Conservation (phyloP, 2,329 filamentous ascomycete genomes). For the Colletotrichum chrysophilum region DNA sequence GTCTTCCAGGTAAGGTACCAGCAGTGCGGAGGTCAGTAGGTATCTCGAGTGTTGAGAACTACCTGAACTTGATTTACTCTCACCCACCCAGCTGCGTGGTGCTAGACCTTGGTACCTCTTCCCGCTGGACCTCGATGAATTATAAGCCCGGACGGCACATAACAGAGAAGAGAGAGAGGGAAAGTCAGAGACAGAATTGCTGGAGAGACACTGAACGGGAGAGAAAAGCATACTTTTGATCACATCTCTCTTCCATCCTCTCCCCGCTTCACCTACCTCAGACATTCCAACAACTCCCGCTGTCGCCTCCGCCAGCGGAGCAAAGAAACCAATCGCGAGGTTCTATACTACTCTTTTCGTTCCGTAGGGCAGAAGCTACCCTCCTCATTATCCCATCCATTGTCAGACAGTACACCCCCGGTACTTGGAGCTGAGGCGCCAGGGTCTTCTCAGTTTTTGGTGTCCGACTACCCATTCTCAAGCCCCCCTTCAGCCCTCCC, state of each 20-base stretch:
- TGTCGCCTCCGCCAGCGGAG: not conserved
- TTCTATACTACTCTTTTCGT: not conserved
- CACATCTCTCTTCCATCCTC: slow-evolving; percentile 15
- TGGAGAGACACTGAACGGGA: slow-evolving; percentile 13
- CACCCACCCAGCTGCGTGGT: not conserved
- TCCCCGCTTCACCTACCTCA: not conserved
- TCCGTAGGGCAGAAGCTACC: slow-evolving; percentile 9
- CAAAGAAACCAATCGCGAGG: not conserved
- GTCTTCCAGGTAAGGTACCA: not conserved
- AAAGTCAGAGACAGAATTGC: not conserved
- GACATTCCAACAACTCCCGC: slow-evolving; percentile 4
- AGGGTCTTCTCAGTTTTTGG: slow-evolving; percentile 18
- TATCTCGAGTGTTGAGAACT: not conserved
- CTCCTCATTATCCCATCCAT: not conserved
- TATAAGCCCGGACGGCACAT: not conserved
- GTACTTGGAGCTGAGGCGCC: slow-evolving; percentile 21
- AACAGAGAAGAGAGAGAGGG: not conserved
- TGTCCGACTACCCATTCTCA: slow-evolving; percentile 14
- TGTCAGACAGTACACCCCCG: slow-evolving; percentile 14
- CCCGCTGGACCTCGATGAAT: not conserved
- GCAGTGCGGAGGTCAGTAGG: not conserved
- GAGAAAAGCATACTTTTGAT: slow-evolving; percentile 11
- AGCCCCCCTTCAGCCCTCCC: slow-evolving; percentile 41
- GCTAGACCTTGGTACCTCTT: not conserved
- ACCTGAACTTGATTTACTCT: not conserved